Base-by-base conservation (phyloP, 1,139 yeast genomes). In the Dujonia santamariae region DNA sequence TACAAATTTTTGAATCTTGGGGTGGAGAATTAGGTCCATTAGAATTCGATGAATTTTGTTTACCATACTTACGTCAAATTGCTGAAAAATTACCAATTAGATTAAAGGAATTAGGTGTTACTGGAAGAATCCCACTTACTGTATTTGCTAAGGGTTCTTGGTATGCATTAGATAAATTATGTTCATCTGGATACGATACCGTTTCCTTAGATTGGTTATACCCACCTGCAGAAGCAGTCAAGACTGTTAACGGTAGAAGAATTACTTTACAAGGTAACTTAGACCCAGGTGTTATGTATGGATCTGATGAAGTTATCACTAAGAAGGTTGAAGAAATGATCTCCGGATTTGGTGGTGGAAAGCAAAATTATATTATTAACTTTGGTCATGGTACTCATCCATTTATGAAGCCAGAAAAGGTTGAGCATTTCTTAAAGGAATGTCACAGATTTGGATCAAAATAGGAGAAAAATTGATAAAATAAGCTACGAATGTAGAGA, bases 341-440 rank as follows among this genome's bases (percentile, higher is more conserved):
- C 43, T 60, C 71, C 43, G 95, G 92, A 6, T 92, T 92, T 53
- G 94, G 94, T 13, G 95, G 95, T 30, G 97, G 97, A 19, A 88
- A 87, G 56, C 80, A 85, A 54, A 77, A 82, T 53, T 92, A 92
- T 61, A 90, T 92, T 45, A 82, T 90, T 46, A 92, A 92, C 63
- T 84, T 92, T 56, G 98, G 98, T 31, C 98, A 92, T 53, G 98
- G 98, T 19, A 92, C 97, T 21, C 97, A 88, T 56, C 97, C 97
- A 17, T 86, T 85, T 60, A 86, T 92, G 95, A 84, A 86, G 46
- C 96, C 97, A 7, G 96, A 85, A 45, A 84, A 83, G 57, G 75
- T 92, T 39, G 81, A 76, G 39, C 85, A 78, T 61, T 92, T 92
- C 65, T 68, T 92, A 54, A 67, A 85, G 57, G 97, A 87, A 56